Evolutionary conservation across 768 basidiomycete genomes (phyloP).

Genomic region (Kwoniella newhampshirensis): DNA sequence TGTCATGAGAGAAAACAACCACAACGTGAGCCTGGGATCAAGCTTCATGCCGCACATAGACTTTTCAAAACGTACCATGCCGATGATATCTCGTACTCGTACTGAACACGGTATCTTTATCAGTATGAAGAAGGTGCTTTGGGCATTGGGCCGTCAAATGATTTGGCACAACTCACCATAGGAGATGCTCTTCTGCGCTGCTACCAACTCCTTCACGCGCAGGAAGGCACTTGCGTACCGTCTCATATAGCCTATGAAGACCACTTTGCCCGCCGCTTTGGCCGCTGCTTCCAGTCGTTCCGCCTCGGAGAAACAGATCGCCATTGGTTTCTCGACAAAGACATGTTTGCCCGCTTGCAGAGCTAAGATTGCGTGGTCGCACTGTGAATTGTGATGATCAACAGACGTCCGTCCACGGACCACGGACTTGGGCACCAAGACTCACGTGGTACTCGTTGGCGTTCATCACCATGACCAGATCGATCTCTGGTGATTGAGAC

Average conservation of each 20-base stretch:
- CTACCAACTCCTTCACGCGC: constrained; percentile 34
- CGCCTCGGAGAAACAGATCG: constrained; percentile 30
- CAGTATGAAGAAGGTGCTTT: constrained; percentile 5
- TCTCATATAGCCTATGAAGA: constrained; percentile 50
- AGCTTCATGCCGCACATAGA: too few relatives aligned
- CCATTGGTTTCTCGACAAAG: constrained; percentile 51
- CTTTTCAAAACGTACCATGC: too few relatives aligned
- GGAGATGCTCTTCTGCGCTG: too few relatives aligned
- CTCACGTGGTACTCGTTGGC: constrained; percentile 24
- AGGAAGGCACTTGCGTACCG: constrained; percentile 44
- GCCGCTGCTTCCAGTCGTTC: constrained; percentile 32
- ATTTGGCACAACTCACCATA: too few relatives aligned
- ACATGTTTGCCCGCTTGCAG: constrained; percentile 38
- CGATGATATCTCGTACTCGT: constrained; percentile 44
- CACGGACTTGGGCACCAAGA: too few relatives aligned
- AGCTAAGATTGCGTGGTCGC: constrained; percentile 22
- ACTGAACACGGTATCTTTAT: constrained; percentile 17
- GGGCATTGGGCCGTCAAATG: too few relatives aligned
- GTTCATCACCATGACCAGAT: constrained; percentile 26
- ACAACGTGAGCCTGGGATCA: too few relatives aligned
- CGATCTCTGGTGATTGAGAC: constrained; percentile 13
- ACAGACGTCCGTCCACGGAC: background rate
- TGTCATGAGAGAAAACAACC: too few relatives aligned
- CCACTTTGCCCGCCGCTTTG: constrained; percentile 20
- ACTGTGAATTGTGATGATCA: background rate